Evolutionary conservation across 352 stramenopile genomes (phyloP), one percentile per base, ranked within the genome.

Genomic region (Thalassiosira oceanica): DNA sequence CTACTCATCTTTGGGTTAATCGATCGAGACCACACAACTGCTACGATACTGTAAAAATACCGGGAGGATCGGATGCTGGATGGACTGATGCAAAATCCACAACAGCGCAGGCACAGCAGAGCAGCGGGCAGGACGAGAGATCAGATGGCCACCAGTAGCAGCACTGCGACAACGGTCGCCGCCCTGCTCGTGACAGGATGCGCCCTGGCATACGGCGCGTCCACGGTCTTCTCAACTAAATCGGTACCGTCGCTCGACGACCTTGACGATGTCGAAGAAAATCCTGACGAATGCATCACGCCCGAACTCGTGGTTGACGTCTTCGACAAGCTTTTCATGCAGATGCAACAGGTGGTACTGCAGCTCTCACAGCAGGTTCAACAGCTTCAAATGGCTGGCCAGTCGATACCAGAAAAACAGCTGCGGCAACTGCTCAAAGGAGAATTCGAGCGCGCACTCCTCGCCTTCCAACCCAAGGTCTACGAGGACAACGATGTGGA

Each of bases 401-500:
- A 91, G 53, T 27, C 65, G 7, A 89, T 91, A 43, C 84, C 84
- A 3, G 78, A 89, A 48, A 61, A 64, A 11, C 84, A 91, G 53
- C 57, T 91, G 3, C 58, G 76, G 1, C 39, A 73, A 31, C 28
- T 91, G 2, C 45, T 91, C 2, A 76, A 74, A 43, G 51, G 35
- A 10, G 84, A 91, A 67, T 88, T 89, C 35, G 72, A 87, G 21
- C 68, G 80, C 36, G 80, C 78, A 18, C 48, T 91, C 7, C 21
- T 41, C 0, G 45, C 56, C 16, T 74, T 74, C 18, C 78, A 89
- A 55, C 73, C 49, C 4, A 23, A 72, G 13, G 57, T 87, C 3
- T 79, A 80, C 35, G 80, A 89, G 26, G 78, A 89, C 15, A 75
- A 77, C 50, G 76, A 87, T 61, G 78, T 91, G 8, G 84, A 91